Percentiles rank a stretch among this genome's conserved stretches.
phyloP scores from a whole-genome alignment of 2,329 filamentous ascomycete species.

The Apiospora hydei region DNA sequence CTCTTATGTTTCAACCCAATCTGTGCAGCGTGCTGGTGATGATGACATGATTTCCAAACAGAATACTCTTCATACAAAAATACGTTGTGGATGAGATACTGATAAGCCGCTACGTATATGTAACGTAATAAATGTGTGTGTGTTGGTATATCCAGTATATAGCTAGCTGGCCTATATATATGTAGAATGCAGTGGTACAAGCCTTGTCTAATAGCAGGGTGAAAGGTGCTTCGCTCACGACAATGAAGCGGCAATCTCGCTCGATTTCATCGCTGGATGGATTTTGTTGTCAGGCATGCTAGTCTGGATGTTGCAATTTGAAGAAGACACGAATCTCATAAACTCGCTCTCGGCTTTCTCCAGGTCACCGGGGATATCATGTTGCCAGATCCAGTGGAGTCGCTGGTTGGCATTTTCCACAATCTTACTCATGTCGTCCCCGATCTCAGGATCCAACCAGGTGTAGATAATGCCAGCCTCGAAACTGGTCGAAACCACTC shows the following conservation, averaged over 20 bases:
- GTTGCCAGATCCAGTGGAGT: slow-evolving; percentile 43
- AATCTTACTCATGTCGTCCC: slow-evolving; percentile 41
- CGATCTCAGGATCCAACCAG: slow-evolving; percentile 36
- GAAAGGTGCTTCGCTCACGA: neutral
- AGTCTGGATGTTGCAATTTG: slow-evolving; percentile 11
- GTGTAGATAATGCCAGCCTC: slow-evolving; percentile 41
- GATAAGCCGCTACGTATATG: neutral
- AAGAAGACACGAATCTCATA: slow-evolving; percentile 26
- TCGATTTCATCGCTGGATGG: slow-evolving; percentile 23
- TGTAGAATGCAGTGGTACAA: neutral
- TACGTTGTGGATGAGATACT: too few relatives aligned
- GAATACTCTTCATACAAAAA: too few relatives aligned
- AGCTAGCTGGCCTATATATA: neutral
- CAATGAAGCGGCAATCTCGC: slow-evolving; percentile 13
- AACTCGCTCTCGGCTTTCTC: slow-evolving; percentile 35
- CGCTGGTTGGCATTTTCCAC: slow-evolving; percentile 40
- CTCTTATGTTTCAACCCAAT: neutral
- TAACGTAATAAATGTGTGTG: neutral
- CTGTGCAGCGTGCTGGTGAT: neutral
- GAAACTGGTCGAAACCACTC: slow-evolving; percentile 40
- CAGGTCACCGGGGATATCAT: slow-evolving; percentile 39
- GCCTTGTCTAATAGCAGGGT: neutral
- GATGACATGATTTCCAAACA: too few relatives aligned
- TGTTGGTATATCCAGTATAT: too few relatives aligned
- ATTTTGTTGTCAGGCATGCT: slow-evolving; percentile 27